phyloP scores from a whole-genome alignment of 2,329 filamentous ascomycete species.

The Arthrobotrys sphaeroides region DNA sequence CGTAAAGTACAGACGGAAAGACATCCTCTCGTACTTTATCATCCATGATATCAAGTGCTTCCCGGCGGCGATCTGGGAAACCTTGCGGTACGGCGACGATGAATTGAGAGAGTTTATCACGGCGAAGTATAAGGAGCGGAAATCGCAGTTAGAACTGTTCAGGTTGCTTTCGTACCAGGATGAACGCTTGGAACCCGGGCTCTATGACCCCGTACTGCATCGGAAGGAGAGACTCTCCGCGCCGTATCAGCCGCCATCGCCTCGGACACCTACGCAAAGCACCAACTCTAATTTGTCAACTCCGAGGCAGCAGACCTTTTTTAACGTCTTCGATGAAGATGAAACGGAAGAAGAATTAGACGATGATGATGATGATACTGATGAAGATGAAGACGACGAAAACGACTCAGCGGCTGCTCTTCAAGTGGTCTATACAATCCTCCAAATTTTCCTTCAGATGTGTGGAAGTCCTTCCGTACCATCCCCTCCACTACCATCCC shows the following conservation, averaged over 20 bases:
- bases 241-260: no score
- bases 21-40: slow-evolving; percentile 3
- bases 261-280: no score
- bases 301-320: no score
- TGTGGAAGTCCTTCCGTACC: background rate
- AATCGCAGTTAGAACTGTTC: background rate
- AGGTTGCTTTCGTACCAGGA: background rate
- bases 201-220: background rate
- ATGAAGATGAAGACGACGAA: no score
- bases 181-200: background rate
- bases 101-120: background rate
- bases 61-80: slow-evolving; percentile 4
- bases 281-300: background rate
- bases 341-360: background rate
- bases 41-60: background rate
- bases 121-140: background rate
- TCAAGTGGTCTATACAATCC: background rate
- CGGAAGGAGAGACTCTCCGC: no score
- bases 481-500: background rate
- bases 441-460: background rate
- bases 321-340: background rate
- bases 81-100: background rate
- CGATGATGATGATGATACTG: background rate
- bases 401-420: background rate
- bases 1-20: slow-evolving; percentile 1